Percentiles rank a stretch among this genome's conserved stretches.
phyloP scores from a whole-genome alignment of 1,139 yeast species.

The Candida albicans region DNA sequence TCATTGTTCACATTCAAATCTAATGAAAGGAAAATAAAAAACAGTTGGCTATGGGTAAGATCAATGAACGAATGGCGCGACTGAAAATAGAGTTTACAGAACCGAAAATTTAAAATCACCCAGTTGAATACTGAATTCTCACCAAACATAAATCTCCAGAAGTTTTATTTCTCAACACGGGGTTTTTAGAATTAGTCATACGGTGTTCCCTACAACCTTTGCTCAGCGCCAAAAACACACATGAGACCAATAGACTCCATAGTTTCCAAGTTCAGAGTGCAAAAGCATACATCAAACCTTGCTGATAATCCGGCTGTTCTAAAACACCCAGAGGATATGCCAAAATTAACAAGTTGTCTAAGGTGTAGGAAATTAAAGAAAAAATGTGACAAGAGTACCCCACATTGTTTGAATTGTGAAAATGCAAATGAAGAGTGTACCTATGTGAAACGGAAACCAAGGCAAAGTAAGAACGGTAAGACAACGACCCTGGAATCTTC shows the following conservation, averaged over 20 bases:
- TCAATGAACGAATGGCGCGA: too few species aligned
- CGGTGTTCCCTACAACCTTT: too few species aligned
- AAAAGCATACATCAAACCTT: conserved; percentile 1
- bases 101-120: too few species aligned
- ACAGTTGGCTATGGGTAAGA: too few species aligned
- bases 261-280: conserved; percentile 9
- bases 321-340: not conserved
- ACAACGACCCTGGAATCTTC: not conserved
- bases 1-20: conserved; percentile 5
- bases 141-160: too few species aligned
- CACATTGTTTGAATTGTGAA: conserved; percentile 45
- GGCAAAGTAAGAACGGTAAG: conserved; percentile 10
- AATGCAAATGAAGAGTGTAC: conserved; percentile 39
- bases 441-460: conserved; percentile 43
- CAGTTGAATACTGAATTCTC: too few species aligned
- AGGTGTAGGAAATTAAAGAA: conserved; percentile 42
- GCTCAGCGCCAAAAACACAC: too few species aligned
- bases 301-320: not conserved
- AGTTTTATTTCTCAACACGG: too few species aligned
- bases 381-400: conserved; percentile 46
- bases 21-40: too few species aligned
- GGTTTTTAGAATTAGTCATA: too few species aligned
- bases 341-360: conserved; percentile 16
- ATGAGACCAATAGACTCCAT: conserved; percentile 2
- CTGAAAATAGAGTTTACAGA: too few species aligned